A percentile compares a stretch with the other conserved stretches of the same genome.
phyloP scores from a whole-genome alignment of 306 rosid species.

The Albizia julibrissin region DNA sequence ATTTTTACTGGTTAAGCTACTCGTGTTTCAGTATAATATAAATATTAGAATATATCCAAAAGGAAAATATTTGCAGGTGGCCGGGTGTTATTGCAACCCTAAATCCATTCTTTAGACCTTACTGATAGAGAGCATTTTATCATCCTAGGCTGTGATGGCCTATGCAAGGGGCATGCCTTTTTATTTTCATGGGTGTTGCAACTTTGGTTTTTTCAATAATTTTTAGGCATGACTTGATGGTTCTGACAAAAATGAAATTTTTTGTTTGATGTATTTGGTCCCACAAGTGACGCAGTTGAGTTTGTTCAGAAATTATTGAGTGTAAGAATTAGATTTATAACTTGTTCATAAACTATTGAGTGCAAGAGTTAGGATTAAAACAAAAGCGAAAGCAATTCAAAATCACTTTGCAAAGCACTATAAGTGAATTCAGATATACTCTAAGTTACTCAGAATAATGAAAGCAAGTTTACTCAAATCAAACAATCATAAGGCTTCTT shows the following conservation, averaged over 20 bases:
- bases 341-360: too few relatives aligned
- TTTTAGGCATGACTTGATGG: constrained; percentile 27
- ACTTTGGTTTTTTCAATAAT: background rate
- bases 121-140: constrained; percentile 79
- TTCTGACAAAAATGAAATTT: constrained; percentile 28
- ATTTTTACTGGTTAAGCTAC: background rate
- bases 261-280: too few relatives aligned
- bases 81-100: constrained; percentile 80
- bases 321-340: constrained; percentile 41
- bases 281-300: constrained; percentile 75
- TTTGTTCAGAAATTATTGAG: constrained; percentile 79
- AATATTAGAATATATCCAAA: constrained; percentile 10
- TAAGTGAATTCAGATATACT: too few relatives aligned
- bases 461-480: too few relatives aligned
- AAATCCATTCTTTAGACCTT: constrained; percentile 80
- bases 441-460: too few relatives aligned
- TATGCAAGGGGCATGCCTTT: constrained; percentile 73
- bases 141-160: constrained; percentile 94
- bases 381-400: too few relatives aligned
- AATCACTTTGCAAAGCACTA: too few relatives aligned
- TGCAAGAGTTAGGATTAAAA: background rate
- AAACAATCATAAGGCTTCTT: too few relatives aligned
- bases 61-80: constrained; percentile 14
- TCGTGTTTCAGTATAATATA: background rate
- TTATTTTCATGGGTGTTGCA: background rate